Evolutionary conservation across 2,329 filamentous ascomycete genomes (phyloP), one percentile per base, ranked within the genome.

Genomic region (Talaromyces albobiverticillius): DNA sequence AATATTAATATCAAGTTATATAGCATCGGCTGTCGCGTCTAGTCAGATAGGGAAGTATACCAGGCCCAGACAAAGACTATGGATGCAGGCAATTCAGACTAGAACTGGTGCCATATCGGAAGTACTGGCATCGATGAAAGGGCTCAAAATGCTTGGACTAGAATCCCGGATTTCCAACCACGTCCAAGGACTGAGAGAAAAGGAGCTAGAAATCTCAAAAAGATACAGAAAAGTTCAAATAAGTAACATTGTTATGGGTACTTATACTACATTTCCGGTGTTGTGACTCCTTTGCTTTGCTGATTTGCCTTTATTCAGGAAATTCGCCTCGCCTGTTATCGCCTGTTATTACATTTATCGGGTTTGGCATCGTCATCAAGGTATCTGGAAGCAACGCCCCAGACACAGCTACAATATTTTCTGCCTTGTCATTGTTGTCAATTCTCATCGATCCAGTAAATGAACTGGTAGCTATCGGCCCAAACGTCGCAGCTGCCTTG

Each of bases 61-160:
- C 22, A 68, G 71, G 31, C 56, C 66, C 3, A 62, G 64, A 13
- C 77, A 79, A 54, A 71, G 70, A 13, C 60, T 65, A 20, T 82
- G 79, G 79, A 70, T 81, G 32, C 67, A 76, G 41, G 77, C 77
- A 14, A 78, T 79, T 8, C 71, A 81, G 60, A 67, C 67, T 22
- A 73, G 79, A 3, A 74, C 82, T 16, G 75, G 71, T 3, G 71
- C 73, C n/a, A 82, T 78, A 1, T 69, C 76, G 4, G 71, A 71
- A 6, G 73, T 79, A 58, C 65, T 82, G 0, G 71, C 70, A 7
- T 75, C 72, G n/a, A 80, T 82, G 65, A 81, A 79, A 59, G 74
- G 73, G 16, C 68, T 81, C 52, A 81, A 80, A 59, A 73, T 81
- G 50, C 69, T 76, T 1, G 79, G 79, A 0, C 62, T 82, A 9